Evolutionary conservation across 345 rosid species (phyloP), one percentile per base, ranked within the genome.

Genomic region (Corchorus olitorius): DNA sequence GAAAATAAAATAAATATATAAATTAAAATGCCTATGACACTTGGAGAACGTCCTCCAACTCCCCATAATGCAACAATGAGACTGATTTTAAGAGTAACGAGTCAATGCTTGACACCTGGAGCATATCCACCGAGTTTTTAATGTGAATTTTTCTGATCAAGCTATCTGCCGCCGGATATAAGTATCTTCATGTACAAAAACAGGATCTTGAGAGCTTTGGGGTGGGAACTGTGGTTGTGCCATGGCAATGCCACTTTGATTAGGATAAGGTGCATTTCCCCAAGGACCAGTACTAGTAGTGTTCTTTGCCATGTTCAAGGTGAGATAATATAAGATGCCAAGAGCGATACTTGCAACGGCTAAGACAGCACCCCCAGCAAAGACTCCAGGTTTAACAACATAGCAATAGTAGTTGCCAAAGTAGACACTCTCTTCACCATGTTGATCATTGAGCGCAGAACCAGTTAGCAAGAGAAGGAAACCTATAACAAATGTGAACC

Each of bases 401-500:
- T 88, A 90, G 85, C 99, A 95, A 78, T 81, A 81, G 89, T 88
- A 88, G 81, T 19, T 78, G 61, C 86, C 86, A 4, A 84, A 73
- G 77, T 83, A 80, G 75, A 76, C 39, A 77, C 86, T 75, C 73
- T 86, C 88, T 75, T 89, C 89, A 11, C 75, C 89, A 69, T 83
- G 97, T 76, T 81, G 88, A 78, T 85, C 86, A 65, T 93, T 96
- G 34, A 96, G 90, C 7, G 92, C 92, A 78, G 97, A 91, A 16
- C 94, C 99, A 13, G 88, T 86, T 34, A 96, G 88, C 82, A 93
- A 81, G 75, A 96, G 79, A 56, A 91, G 91, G 85, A 96, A 87
- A 17, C 89, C 97, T 79, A 90, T 72, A 2, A 89, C 86, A 77
- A 92, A 96, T 17, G 97, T 91, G 89, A 91, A 89, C 97, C 98